Conservation (phyloP, 352 stramenopile species). For the Phytophthora crassamura region DNA sequence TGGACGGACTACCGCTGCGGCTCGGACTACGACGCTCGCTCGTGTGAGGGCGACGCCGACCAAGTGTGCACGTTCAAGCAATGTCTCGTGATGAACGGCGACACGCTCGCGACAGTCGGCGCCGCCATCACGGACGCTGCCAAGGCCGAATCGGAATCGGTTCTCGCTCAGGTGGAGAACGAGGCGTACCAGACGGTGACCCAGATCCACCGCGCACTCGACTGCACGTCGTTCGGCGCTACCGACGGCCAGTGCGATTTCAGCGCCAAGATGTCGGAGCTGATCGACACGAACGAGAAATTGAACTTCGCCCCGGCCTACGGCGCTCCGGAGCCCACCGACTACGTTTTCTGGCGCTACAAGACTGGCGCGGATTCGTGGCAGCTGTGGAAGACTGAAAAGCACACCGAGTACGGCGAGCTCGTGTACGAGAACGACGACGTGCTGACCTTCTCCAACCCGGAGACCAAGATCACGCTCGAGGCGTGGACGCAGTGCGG, state of each 20-base stretch:
- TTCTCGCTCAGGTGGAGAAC: conserved; percentile 44
- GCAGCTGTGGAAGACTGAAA: conserved; percentile 51
- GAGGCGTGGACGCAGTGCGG: conserved; percentile 73
- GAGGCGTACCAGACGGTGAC: conserved; percentile 57
- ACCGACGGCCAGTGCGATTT: conserved; percentile 43
- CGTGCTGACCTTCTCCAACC: conserved; percentile 41
- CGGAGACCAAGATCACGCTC: conserved; percentile 56
- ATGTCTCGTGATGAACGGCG: conserved; percentile 60
- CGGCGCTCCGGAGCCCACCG: conserved; percentile 13
- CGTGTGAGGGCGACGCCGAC: conserved; percentile 42
- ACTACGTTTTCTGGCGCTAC: conserved; percentile 77
- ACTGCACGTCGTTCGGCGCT: conserved; percentile 53
- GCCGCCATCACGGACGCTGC: conserved; percentile 40
- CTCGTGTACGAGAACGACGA: conserved; percentile 28
- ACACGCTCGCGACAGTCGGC: conserved; percentile 49
- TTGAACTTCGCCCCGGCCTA: conserved; percentile 24
- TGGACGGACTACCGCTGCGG: conserved; percentile 76
- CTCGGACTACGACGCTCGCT: conserved; percentile 48
- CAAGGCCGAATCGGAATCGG: conserved; percentile 37
- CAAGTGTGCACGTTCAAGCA: conserved; percentile 55
- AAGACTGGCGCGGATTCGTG: conserved; percentile 49
- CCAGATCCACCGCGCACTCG: conserved; percentile 66
- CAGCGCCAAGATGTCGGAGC: conserved; percentile 37
- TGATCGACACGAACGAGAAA: conserved; percentile 44
- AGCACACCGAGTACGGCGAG: conserved; percentile 12